Base-by-base conservation (phyloP, 176 grass and related monocot species). In the Musa itinerans region DNA sequence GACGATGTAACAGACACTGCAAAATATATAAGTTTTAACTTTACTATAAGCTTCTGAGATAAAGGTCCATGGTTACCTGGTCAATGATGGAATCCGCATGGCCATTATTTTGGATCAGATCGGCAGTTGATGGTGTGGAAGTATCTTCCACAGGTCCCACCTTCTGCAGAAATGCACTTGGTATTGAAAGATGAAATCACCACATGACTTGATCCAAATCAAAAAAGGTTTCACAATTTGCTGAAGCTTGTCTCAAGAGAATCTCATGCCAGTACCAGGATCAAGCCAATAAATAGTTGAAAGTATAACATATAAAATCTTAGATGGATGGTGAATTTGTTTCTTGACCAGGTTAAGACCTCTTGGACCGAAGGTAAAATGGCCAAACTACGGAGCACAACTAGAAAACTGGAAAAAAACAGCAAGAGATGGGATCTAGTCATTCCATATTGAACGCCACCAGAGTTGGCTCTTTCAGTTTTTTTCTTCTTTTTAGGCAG, bases 71-170 rank as follows among this genome's bases (percentile, higher is more conserved):
- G 8, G 13, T 48, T 86, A 99, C 90, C 85, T 89, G 70, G 20
- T 94, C 73, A 74, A 75, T 72, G 53, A 29, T 64, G 48, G 82
- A 84, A 78, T 89, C 88, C 48, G 69, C 12, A 81, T 53, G 25
- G 16, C 26, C 86, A 86, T 91, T 81, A 85, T 68, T 51, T 80
- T 88, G 76, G 72, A 73, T 76, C 66, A 19, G 70, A 76, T 52
- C 71, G 64, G 80, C 86, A 70, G 17, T 59, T 4, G 76, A 26
- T 64, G 73, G 65, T 72, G 87, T 58, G 9, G 84, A 73, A 23
- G 69, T 74, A 54, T 52, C 84, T 68, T 78, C 53, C 23, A 2
- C 63, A 56, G 16, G 54, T 62, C 59, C 69, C 23, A 68, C 55
- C 24, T 89, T 87, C 49, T 97, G 78, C 17, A 82, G 43, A 75